phyloP scores from a whole-genome alignment of 495 filamentous ascomycete genomes.

The Ramalina peruviana region DNA sequence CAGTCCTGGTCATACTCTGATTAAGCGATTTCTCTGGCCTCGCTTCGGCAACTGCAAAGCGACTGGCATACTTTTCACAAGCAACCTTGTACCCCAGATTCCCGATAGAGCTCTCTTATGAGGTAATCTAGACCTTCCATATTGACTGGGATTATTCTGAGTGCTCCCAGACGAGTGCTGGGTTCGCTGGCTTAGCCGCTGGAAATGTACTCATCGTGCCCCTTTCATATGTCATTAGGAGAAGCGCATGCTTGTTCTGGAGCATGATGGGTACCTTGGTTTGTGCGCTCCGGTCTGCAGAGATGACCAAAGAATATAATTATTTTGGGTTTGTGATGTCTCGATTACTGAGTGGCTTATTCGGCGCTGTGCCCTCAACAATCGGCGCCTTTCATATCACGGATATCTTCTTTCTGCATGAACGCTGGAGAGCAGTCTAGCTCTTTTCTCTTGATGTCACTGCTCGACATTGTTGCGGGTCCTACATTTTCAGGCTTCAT shows the following conservation, averaged over 20 bases:
- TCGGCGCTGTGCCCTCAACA: slow-evolving; percentile 26
- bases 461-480: slow-evolving; percentile 7
- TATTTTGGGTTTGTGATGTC: slow-evolving; percentile 32
- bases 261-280: slow-evolving; percentile 22
- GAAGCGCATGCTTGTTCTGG: slow-evolving; percentile 31
- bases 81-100: background rate
- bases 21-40: background rate
- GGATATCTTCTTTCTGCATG: slow-evolving; percentile 33
- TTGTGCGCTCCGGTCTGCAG: slow-evolving; percentile 28
- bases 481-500: slow-evolving; percentile 4
- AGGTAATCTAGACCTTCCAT: background rate
- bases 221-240: slow-evolving; percentile 24
- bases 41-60: background rate
- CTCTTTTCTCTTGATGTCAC: slow-evolving; percentile 15
- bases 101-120: background rate
- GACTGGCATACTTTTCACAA: background rate
- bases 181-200: too few species aligned
- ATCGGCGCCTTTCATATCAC: slow-evolving; percentile 28
- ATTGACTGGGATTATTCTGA: too few species aligned
- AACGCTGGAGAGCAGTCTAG: slow-evolving; percentile 27
- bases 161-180: too few species aligned
- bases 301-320: slow-evolving; percentile 27
- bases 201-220: slow-evolving; percentile 6
- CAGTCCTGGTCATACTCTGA: background rate
- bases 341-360: slow-evolving; percentile 28